phyloP scores from a whole-genome alignment of 495 filamentous ascomycete genomes.

The Xylaria grammica region DNA sequence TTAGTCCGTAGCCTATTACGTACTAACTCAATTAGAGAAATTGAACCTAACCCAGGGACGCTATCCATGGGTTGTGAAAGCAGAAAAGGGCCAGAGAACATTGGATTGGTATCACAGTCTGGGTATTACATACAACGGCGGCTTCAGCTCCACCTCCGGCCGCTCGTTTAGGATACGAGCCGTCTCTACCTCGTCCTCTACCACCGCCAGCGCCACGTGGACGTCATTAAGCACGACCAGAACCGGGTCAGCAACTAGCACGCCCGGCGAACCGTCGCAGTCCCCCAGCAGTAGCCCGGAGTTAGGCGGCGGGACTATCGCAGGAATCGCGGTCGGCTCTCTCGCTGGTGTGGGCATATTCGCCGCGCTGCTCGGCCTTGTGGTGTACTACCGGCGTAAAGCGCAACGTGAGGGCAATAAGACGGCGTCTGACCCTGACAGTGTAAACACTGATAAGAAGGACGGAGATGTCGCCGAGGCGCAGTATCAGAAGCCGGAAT shows the following conservation, averaged over 20 bases:
- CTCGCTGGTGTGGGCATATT: not conserved
- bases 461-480: not conserved
- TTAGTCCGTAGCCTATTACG: not conserved
- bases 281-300: not conserved
- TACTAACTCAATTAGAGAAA: not conserved
- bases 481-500: conserved; percentile 1
- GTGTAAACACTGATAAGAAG: not conserved
- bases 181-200: not conserved
- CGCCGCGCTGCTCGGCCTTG: not conserved
- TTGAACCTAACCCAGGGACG: not conserved
- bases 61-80: not conserved
- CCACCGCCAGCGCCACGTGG: not conserved
- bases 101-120: not conserved
- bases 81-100: not conserved
- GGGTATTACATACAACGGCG: not conserved
- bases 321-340: not conserved
- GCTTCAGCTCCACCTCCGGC: not conserved
- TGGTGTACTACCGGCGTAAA: conserved; percentile 6
- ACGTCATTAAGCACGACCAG: not conserved
- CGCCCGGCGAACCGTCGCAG: not conserved
- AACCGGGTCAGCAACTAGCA: not conserved
- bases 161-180: not conserved
- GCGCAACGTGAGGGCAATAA: not conserved
- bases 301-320: not conserved
- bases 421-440: not conserved